phyloP scores from a whole-genome alignment of 768 basidiomycete species.

The Rhizopogon roseolus region DNA sequence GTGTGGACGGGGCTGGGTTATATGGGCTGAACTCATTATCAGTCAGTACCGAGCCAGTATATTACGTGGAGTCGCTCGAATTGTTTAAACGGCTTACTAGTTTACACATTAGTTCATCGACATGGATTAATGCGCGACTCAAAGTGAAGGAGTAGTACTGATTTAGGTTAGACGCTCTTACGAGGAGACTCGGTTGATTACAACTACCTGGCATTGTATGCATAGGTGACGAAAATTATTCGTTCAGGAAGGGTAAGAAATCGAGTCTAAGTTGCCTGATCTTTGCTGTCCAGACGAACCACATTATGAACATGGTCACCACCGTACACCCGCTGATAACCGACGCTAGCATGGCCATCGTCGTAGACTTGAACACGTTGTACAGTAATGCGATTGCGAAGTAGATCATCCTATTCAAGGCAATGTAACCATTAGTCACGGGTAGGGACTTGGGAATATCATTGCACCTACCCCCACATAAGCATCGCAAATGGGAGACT shows the following conservation, averaged over 20 bases:
- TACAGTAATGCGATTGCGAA: conserved; percentile 21
- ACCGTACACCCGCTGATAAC: conserved; percentile 13
- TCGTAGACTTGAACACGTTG: conserved; percentile 17
- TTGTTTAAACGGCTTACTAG: no score
- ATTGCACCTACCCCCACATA: conserved; percentile 23
- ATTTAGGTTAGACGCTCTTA: no score
- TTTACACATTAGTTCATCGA: no score
- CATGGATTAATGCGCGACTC: no score
- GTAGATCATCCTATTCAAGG: conserved; percentile 17
- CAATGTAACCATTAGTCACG: not conserved
- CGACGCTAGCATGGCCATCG: conserved; percentile 6
- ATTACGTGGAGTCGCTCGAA: no score
- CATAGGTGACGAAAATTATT: not conserved
- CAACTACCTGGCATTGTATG: not conserved
- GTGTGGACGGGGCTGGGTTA: no score
- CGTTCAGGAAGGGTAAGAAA: not conserved
- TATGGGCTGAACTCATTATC: no score
- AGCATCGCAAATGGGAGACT: conserved; percentile 28
- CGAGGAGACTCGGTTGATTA: not conserved
- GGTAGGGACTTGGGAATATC: not conserved
- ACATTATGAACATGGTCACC: conserved; percentile 16
- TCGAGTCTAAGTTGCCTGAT: not conserved
- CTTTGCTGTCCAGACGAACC: conserved; percentile 1
- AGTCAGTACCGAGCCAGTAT: no score
- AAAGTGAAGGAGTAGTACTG: no score